Base-by-base conservation (phyloP, 2,329 filamentous ascomycete genomes). In the Boeremia exigua region DNA sequence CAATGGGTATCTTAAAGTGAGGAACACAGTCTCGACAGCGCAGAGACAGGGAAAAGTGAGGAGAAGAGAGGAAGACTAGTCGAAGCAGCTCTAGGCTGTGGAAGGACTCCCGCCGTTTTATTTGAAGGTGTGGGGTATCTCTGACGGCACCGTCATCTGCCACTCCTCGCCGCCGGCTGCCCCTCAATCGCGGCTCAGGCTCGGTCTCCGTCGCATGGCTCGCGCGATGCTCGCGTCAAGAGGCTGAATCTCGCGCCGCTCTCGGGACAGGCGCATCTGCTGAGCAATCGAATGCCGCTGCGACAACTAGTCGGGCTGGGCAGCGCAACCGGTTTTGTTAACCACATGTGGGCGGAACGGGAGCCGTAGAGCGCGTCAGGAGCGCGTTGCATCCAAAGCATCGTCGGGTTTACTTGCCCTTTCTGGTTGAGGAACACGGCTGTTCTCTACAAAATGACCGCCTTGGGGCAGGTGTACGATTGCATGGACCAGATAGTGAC, bases 101-200 rank as follows among this genome's bases (percentile, higher is more conserved):
- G 62, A 66, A 65, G 65, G 59, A 60, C 60, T 65, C 59, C 61
- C 55, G 52, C 58, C 56, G 63, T 64, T 66, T 69, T 67, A 57
- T 62, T 60, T 42, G 15, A 48, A 39, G 38, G 15, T 60, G 64
- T 66, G 60, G 65, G 63, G 63, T 63, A 46, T 58, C 38, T 53
- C 46, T 55, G 54, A 58, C 38, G 45, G 30, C 48, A 48, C 42
- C 62, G 60, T 63, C 63, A 67, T 65, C n/a, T 60, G 61, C 67
- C 62, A 62, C 60, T 67, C 67, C 47, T 62, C 60, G 63, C 63
- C 64, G 48, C 30, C 32, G 19, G 38, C 32, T 32, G 40, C 48
- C 48, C 67, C 68, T 70, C 68, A 63, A 40, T 58, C 58, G 46
- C 68, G 67, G 67, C 47, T 50, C 43, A 61, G 54, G 50, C 43